Evolutionary conservation across 495 filamentous ascomycete species (phyloP).

Genomic region (Xylaria nigripes): DNA sequence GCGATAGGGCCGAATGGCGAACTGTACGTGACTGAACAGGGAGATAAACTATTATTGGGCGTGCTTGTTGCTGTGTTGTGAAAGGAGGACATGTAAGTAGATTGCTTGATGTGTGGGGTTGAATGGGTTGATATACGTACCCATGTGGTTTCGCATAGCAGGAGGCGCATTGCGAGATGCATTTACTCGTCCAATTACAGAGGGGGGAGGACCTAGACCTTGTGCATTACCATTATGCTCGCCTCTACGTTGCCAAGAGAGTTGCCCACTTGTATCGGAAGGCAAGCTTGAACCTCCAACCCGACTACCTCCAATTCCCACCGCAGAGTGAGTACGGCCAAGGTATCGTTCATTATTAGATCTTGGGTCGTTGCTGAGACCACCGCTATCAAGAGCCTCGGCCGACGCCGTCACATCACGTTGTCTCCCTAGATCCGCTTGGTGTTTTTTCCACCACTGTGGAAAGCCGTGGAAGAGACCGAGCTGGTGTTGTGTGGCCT

Average conservation of each 20-base stretch:
- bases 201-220: neutral
- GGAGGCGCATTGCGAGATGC: neutral
- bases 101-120: no score
- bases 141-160: neutral
- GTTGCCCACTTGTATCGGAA: neutral
- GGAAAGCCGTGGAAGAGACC: constrained; percentile 52
- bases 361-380: neutral
- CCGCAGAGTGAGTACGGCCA: neutral
- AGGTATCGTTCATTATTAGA: neutral
- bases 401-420: constrained; percentile 12
- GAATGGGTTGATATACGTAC: neutral
- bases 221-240: neutral
- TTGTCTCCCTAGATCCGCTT: constrained; percentile 32
- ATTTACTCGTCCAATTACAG: neutral
- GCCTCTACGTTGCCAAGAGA: neutral
- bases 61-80: neutral
- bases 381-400: neutral
- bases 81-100: neutral
- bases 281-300: neutral
- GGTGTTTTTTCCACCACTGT: constrained; percentile 44
- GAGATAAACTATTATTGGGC: neutral
- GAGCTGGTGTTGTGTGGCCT: constrained; percentile 49
- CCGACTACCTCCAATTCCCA: neutral
- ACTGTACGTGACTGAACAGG: neutral
- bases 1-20: constrained; percentile 6